phyloP scores from a whole-genome alignment of 2,329 filamentous ascomycete species.

The Dothistroma septosporum region DNA sequence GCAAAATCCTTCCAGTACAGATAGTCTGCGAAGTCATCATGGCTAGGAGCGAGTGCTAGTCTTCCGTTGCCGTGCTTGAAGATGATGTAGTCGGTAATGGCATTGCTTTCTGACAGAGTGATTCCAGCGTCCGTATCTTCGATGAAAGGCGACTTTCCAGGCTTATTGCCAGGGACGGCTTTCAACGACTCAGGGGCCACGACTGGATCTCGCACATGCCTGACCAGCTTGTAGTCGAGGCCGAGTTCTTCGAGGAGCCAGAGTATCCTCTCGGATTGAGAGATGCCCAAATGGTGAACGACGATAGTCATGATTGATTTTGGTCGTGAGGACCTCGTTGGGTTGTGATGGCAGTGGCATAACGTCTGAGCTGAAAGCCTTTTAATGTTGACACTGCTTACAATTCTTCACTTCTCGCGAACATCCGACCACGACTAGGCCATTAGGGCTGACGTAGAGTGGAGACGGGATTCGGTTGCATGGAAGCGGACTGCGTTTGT shows the following conservation, averaged over 20 bases:
- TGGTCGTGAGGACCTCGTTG: neutral
- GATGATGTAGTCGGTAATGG: slow-evolving; percentile 59
- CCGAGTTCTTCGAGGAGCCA: slow-evolving; percentile 62
- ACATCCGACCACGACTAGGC: neutral
- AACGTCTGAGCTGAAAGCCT: too few species aligned
- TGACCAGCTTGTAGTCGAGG: slow-evolving; percentile 49
- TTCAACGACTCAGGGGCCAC: slow-evolving; percentile 18
- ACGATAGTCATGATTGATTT: slow-evolving; percentile 34
- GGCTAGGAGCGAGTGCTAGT: slow-evolving; percentile 44
- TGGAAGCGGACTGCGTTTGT: too few species aligned
- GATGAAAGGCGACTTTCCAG: slow-evolving; percentile 48
- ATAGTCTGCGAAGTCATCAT: slow-evolving; percentile 55
- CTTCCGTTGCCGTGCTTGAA: slow-evolving; percentile 49
- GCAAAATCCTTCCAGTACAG: slow-evolving; percentile 54
- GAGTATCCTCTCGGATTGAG: slow-evolving; percentile 59
- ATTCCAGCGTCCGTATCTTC: slow-evolving; percentile 48
- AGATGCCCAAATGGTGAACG: slow-evolving; percentile 39
- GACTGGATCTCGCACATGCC: slow-evolving; percentile 45
- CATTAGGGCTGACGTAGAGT: neutral
- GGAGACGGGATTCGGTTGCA: too few species aligned
- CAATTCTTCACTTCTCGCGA: neutral
- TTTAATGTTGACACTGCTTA: too few species aligned
- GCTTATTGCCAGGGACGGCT: slow-evolving; percentile 13
- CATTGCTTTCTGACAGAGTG: slow-evolving; percentile 55
- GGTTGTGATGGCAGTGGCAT: neutral